Evolutionary conservation across 805 yeast genomes (phyloP).

Genomic region (Ogataea corticis): DNA sequence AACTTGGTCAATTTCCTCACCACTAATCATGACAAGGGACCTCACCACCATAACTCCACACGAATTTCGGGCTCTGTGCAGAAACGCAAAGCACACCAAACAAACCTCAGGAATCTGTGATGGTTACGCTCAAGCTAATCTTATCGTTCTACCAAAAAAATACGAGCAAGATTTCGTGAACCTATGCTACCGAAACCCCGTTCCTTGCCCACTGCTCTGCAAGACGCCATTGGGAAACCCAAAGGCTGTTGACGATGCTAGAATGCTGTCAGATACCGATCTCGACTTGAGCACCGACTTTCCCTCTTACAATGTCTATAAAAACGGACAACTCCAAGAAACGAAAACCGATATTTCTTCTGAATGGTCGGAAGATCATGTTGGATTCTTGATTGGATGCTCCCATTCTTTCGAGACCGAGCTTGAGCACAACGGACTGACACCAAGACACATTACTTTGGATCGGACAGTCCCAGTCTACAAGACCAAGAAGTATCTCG

Average conservation of each 20-base stretch:
- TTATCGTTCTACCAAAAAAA: constrained; percentile 37
- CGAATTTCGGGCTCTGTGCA: constrained; percentile 9
- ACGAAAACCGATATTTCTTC: constrained; percentile 27
- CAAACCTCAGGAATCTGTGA: constrained; percentile 17
- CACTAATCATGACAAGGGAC: not conserved
- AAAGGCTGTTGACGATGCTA: constrained; percentile 18
- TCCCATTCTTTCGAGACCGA: constrained; percentile 43
- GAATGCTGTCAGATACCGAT: constrained; percentile 13
- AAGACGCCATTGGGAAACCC: constrained; percentile 26
- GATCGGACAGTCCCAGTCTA: constrained; percentile 31
- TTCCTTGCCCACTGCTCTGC: constrained; percentile 39
- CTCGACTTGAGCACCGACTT: constrained; percentile 38
- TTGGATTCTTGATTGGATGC: constrained; percentile 46
- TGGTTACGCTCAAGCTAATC: constrained; percentile 41
- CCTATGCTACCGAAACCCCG: constrained; percentile 40
- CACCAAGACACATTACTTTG: constrained; percentile 29
- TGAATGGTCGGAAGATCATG: constrained; percentile 37
- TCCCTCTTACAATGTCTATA: constrained; percentile 38
- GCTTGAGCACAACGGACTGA: constrained; percentile 31
- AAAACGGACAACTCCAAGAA: constrained; percentile 31
- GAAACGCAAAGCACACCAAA: constrained; percentile 4
- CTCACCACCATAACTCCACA: constrained; percentile 3
- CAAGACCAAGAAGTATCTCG: constrained; percentile 26
- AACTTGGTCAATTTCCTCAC: not conserved
- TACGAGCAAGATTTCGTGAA: constrained; percentile 36